Evolutionary conservation across 116 monocot genomes (phyloP).

Genomic region (Zostera marina): DNA sequence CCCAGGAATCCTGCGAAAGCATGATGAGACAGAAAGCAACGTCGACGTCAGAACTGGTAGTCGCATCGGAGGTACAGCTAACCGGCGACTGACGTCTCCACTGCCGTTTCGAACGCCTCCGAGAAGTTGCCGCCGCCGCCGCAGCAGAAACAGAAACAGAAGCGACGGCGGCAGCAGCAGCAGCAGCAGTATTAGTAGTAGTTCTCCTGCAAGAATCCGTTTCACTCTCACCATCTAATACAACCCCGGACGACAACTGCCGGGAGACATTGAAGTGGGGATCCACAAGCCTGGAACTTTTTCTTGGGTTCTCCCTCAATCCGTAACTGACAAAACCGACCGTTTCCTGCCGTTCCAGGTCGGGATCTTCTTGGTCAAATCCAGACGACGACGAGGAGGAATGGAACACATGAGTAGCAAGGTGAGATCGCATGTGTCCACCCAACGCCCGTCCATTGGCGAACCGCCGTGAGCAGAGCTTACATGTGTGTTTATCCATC

Average conservation of each 20-base stretch:
- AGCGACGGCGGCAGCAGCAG: too few species aligned
- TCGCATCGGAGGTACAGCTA: not conserved
- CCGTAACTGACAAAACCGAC: conserved; percentile 12
- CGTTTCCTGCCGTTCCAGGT: not conserved
- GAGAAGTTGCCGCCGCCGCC: too few species aligned
- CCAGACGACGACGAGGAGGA: conserved; percentile 21
- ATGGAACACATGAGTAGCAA: not conserved
- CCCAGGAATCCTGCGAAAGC: not conserved
- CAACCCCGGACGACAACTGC: too few species aligned
- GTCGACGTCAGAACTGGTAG: not conserved
- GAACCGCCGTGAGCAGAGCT: conserved; percentile 79
- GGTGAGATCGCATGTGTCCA: conserved; percentile 90
- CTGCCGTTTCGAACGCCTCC: too few species aligned
- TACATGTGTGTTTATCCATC: conserved; percentile 83
- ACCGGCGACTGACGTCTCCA: not conserved
- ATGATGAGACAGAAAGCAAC: not conserved
- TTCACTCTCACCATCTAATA: too few species aligned
- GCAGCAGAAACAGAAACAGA: too few species aligned
- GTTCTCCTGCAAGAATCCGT: too few species aligned
- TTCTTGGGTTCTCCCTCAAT: conserved; percentile 66
- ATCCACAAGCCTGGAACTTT: conserved; percentile 13
- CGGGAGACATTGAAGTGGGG: too few species aligned
- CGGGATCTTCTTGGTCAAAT: not conserved
- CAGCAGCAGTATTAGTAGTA: too few species aligned
- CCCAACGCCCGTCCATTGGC: conserved; percentile 70